Conservation (phyloP, 2,329 filamentous ascomycete genomes). For the Chlorencoelia australis region DNA sequence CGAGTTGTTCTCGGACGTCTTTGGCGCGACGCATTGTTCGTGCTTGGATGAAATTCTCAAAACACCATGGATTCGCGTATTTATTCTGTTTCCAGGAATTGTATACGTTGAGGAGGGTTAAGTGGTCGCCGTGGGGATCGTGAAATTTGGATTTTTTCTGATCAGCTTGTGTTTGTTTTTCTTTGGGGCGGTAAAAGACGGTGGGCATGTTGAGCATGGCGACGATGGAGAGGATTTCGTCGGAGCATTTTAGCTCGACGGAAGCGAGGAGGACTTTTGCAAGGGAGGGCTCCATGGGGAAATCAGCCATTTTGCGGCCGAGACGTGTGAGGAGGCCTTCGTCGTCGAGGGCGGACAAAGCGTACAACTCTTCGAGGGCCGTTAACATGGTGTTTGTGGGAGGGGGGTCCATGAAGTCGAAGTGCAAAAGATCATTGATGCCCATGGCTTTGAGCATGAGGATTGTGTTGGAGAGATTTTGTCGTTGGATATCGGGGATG, state of each 20-base stretch:
- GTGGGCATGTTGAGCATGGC: slow-evolving; percentile 83
- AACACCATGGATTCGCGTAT: slow-evolving; percentile 84
- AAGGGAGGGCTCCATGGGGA: slow-evolving; percentile 91
- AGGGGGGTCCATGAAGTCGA: slow-evolving; percentile 98
- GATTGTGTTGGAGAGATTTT: slow-evolving; percentile 87
- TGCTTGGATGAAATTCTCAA: slow-evolving; percentile 95
- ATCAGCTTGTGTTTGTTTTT: slow-evolving; percentile 92
- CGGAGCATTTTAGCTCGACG: slow-evolving; percentile 79
- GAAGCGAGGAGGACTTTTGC: slow-evolving; percentile 85
- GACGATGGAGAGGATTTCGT: slow-evolving; percentile 90
- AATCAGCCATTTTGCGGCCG: slow-evolving; percentile 95
- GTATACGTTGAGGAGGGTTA: slow-evolving; percentile 93
- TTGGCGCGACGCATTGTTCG: slow-evolving; percentile 79
- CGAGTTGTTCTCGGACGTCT: slow-evolving; percentile 84
- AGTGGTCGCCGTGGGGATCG: slow-evolving; percentile 85
- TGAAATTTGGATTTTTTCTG: slow-evolving; percentile 98
- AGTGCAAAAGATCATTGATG: slow-evolving; percentile 93
- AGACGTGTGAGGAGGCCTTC: slow-evolving; percentile 87
- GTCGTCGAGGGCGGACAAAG: slow-evolving; percentile 82
- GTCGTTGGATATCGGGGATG: slow-evolving; percentile 91
- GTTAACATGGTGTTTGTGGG: slow-evolving; percentile 97
- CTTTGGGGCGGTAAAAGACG: slow-evolving; percentile 91
- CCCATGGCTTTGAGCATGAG: slow-evolving; percentile 99
- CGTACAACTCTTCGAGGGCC: slow-evolving; percentile 89
- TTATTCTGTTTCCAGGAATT: slow-evolving; percentile 88